These are phyloP conservation scores for Eimeria sp. DNA, from an alignment of 169 alveolate species.

Conservation along the genomic window DNA sequence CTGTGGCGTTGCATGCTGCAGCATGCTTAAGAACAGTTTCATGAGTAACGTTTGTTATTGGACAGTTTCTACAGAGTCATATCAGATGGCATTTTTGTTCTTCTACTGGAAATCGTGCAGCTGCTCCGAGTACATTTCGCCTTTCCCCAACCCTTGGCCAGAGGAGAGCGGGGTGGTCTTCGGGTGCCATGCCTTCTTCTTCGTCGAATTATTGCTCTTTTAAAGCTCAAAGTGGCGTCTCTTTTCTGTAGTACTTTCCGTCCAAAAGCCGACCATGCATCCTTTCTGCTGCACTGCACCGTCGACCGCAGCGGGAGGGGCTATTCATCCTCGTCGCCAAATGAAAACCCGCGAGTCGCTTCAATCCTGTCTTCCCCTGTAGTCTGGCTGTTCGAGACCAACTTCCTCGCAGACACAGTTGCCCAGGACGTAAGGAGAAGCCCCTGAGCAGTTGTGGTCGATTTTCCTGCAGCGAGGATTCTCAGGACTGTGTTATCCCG, in stretches of 20 bases:
- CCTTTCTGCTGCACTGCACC: background rate
- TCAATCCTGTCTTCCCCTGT: constrained; percentile 8
- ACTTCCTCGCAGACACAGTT: background rate
- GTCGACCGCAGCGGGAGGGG: background rate
- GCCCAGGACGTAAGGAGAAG: background rate
- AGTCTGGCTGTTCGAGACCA: background rate
- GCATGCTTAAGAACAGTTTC: background rate
- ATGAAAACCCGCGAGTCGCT: background rate
- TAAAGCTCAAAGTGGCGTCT: background rate
- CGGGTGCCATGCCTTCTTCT: background rate
- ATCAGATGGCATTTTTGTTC: background rate
- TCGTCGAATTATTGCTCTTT: background rate
- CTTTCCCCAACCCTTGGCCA: background rate
- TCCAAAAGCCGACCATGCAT: background rate
- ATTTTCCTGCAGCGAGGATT: background rate
- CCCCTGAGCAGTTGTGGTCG: background rate
- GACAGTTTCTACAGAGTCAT: background rate
- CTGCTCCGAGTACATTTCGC: background rate
- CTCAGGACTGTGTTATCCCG: background rate
- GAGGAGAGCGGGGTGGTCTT: constrained; percentile 20
- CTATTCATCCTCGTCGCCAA: background rate
- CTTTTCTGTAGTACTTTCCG: background rate
- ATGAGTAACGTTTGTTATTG: background rate
- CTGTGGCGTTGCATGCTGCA: background rate
- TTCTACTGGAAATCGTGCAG: background rate